Conservation (phyloP, 306 rosid genomes). For the Medicago arabica region DNA sequence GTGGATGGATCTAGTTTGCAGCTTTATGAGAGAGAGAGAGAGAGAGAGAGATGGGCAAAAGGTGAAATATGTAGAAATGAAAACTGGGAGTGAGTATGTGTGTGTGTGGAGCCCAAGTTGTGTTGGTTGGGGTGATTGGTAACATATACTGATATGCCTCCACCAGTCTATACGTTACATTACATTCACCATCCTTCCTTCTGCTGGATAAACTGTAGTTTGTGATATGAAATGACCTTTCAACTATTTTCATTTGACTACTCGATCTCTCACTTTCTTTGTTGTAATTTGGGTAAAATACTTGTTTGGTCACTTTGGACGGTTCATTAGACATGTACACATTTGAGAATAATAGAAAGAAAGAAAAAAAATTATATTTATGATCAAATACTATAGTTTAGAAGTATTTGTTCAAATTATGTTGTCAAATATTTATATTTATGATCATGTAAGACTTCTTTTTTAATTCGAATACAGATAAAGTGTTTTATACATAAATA, state of each 20-base stretch:
- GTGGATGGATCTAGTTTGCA: conserved; percentile 61
- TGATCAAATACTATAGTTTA: too few species aligned
- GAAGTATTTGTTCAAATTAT: too few species aligned
- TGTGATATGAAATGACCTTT: conserved; percentile 63
- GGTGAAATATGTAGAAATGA: conserved; percentile 18
- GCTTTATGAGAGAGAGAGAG: conserved; percentile 51
- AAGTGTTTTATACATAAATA: too few species aligned
- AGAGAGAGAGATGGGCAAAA: conserved; percentile 40
- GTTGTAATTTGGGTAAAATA: too few species aligned
- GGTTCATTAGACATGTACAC: too few species aligned
- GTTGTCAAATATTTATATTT: too few species aligned
- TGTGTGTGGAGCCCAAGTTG: conserved; percentile 54
- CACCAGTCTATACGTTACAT: not conserved
- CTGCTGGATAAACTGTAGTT: conserved; percentile 59
- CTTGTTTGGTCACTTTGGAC: too few species aligned
- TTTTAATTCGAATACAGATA: too few species aligned
- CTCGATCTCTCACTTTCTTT: not conserved
- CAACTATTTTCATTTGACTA: conserved; percentile 55
- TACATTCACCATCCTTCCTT: conserved; percentile 23
- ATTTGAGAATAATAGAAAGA: too few species aligned
- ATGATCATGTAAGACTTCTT: too few species aligned
- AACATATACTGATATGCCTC: conserved; percentile 15
- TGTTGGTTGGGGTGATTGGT: conserved; percentile 50
- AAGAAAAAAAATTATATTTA: too few species aligned
- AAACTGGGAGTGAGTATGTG: not conserved